Conservation (phyloP, 164 flowering plant genomes). For the Nymphaea colorata region DNA sequence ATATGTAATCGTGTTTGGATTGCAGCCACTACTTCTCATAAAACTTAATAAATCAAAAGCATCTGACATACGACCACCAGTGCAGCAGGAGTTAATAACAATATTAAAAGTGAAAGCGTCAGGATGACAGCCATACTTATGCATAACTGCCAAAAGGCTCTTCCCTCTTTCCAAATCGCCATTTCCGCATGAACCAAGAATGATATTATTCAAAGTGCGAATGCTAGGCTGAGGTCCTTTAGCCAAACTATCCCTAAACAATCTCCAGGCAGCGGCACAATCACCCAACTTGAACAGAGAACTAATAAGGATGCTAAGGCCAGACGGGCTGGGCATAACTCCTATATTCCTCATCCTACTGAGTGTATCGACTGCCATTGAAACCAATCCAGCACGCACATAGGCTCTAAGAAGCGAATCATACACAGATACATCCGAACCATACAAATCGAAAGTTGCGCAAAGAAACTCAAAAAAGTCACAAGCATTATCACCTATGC, state of each 20-base stretch:
- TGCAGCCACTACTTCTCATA: conserved; percentile 52
- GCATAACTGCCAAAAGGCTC: conserved; percentile 58
- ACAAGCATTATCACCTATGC: conserved; percentile 32
- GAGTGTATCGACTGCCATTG: conserved; percentile 38
- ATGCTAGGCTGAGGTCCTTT: conserved; percentile 53
- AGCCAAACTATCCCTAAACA: conserved; percentile 57
- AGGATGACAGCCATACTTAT: conserved; percentile 42
- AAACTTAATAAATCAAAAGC: conserved; percentile 34
- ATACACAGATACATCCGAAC: conserved; percentile 47
- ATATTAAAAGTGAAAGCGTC: conserved; percentile 57
- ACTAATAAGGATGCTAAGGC: conserved; percentile 34
- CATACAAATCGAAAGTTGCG: conserved; percentile 23
- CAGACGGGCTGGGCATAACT: conserved; percentile 44
- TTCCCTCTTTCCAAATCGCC: conserved; percentile 44
- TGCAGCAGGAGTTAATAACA: conserved; percentile 58
- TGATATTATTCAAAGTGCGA: conserved; percentile 40
- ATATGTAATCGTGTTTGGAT: conserved; percentile 47
- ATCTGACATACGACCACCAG: conserved; percentile 30
- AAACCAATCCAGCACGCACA: conserved; percentile 31
- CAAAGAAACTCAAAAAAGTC: conserved; percentile 44
- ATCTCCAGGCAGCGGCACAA: conserved; percentile 54
- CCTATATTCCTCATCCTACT: conserved; percentile 43
- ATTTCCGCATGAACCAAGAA: conserved; percentile 64
- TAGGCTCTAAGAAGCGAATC: conserved; percentile 69
- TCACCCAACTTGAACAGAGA: conserved; percentile 55